Base-by-base conservation (phyloP, 176 grass and related monocot genomes). In the Cymbopogon citratus region DNA sequence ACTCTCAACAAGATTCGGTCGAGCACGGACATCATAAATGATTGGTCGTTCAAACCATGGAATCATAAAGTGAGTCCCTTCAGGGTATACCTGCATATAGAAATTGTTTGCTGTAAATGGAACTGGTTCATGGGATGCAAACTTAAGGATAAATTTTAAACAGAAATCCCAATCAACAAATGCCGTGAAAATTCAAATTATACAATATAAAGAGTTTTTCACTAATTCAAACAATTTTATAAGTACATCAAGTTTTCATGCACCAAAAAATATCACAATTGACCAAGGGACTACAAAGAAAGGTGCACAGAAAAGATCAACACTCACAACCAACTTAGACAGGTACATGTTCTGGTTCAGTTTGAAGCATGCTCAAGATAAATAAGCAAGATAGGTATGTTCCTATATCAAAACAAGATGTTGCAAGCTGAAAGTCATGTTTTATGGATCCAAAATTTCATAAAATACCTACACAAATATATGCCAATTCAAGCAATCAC, bases 51-150 rank as follows among this genome's bases (percentile, higher is more conserved):
- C 94, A 69, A 94, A 88, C 89, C 87, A 97, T 27, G 94, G 91
- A 78, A 94, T 97, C 63, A 94, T 94, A 48, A 97, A 92, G 81
- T 97, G 94, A 59, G 94, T 97, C 74, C 94, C 94, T 81, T 97
- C 94, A n/a, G 7, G 91, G 73, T 97, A 97, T 18, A 94, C 94
- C 91, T 97, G 74, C 12, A 84, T 57, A 14, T 27, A 59, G 12
- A 61, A 38, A 43, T 28, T 7, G 18, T 80, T 74, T 38, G 2
- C 45, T 61, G 23, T 39, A 59, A 36, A 74, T 9, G 13, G 51
- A 82, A 44, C 44, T 40, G 21, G 19, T 14, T 81, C 33, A 41
- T 61, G 31, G 1, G 2, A 33, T 33, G 14, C 12, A 67, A 18
- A 7, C 39, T 6, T 0, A 45, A 27, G 24, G 59, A 62, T 13